Base-by-base conservation (phyloP, 2,329 filamentous ascomycete genomes). In the Alternaria consortialis region DNA sequence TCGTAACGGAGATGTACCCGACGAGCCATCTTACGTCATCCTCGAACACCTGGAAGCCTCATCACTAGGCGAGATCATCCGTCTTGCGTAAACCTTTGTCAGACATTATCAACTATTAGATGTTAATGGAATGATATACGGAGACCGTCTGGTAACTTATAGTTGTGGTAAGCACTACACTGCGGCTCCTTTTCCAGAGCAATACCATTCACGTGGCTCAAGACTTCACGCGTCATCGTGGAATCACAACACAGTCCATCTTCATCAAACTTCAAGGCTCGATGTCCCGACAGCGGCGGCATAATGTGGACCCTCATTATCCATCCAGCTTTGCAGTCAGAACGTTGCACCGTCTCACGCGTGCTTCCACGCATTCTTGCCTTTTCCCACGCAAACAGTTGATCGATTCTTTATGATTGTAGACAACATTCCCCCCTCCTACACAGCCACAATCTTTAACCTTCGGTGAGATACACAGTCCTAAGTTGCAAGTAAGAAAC, bases 1-100 rank as follows among this genome's bases (percentile, higher is more conserved):
- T 34, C 9, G 29, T 37, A 52, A 36, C 31, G 52, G 62, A 46
- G 53, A 17, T 37, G 43, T 29, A 53, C 56, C 63, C 64, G 64
- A 2, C 27, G 7, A 23, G 9, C 34, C 37, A 43, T 27, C 32
- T 64, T 56, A 56, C 62, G 61, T 56, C 61, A 66, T 37, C 34
- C 29, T 46, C 9, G 5, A 51, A 2, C 4, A 39, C 7, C 37
- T 4, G 8, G 2, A 39, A 39, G 20, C n/a, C n/a, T 11, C 37
- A 5, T 9, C 37, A 39, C 20, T 20, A 20, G 20, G 2, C 20
- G 20, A 20, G 20, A 20, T 20, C 37, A 4, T 37, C 8, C 7
- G 7, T 8, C 15, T 29, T 39, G 17, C 11, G 17, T 17, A 23
- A 40, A 13, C 39, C 17, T 9, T 11, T 7, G 20, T 7, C 8